Base-by-base conservation (phyloP, 495 filamentous ascomycete genomes). In the Zalerion maritima region DNA sequence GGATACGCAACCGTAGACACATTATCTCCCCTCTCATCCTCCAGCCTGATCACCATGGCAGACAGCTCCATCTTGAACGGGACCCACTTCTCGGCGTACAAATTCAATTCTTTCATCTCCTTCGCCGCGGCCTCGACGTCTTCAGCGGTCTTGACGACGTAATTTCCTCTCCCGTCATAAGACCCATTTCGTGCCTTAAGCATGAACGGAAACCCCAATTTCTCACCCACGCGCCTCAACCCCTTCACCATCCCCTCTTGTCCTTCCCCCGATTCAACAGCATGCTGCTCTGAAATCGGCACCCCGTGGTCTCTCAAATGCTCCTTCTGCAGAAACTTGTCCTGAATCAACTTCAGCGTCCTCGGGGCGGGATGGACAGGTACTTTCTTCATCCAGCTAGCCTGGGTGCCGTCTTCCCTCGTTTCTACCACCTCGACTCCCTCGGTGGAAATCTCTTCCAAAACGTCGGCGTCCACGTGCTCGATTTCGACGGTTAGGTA, bases 401-500 rank as follows among this genome's bases (percentile, higher is more conserved):
- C 47, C 19, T 47, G 54, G 5, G 40, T 42, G 17, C 54, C 58
- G 31, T 65, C 51, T 11, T 41, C 37, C n/a, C 41, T 42, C 28
- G 41, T 41, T 11, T 30, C 20, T 6, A 34, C 22, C 23, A 78
- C 58, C 38, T 67, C 52, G 15, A 68, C 62, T 21, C 66, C 64
- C 23, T 54, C 60, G 14, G 58, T 62, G 9, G 74, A 71, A 24
- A 94, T 67, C 35, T 92, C 78, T 49, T 94, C 81, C 18, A 96
- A 64, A n/a, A 85, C 79, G 27, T 83, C 59, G 24, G 87, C 93
- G 42, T 97, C 75, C 32, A 97, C 85, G 60, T 97, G 89, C 56
- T 97, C 89, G 38, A 96, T 96, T 50, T 97, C 89, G n/a, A 89
- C 78, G 5, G 91, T 94, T 18, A 97, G 53, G 9, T 93, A 69